A percentile compares a stretch with the other conserved stretches of the same genome.
Conservation (phyloP, 768 basidiomycete species). For the Rhodotorula toruloides region DNA sequence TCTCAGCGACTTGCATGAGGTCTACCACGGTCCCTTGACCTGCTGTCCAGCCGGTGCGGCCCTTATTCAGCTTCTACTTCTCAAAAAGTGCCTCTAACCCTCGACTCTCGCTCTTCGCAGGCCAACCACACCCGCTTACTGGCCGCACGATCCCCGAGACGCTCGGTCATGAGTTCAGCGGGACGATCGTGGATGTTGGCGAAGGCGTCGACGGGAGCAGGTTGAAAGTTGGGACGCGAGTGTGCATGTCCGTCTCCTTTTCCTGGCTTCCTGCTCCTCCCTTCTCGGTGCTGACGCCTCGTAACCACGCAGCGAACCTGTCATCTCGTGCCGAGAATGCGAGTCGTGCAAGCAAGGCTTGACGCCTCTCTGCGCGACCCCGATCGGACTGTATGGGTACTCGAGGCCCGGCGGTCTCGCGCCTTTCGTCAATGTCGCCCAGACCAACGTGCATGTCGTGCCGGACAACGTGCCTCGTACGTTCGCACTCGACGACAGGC, state of each 20-base stretch:
- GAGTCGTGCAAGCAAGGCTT: slow-evolving; percentile 40
- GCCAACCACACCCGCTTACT: slow-evolving; percentile 48
- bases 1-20: slow-evolving; percentile 51
- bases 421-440: slow-evolving; percentile 50
- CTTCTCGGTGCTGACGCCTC: background rate
- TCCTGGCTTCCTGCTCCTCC: background rate
- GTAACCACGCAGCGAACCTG: slow-evolving; percentile 48
- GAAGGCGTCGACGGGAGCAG: slow-evolving; percentile 45
- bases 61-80: no score
- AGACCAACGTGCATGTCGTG: slow-evolving; percentile 48
- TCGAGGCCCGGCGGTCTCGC: slow-evolving; percentile 50
- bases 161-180: slow-evolving; percentile 52
- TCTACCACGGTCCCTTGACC: slow-evolving; percentile 43
- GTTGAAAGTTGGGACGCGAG: slow-evolving; percentile 46
- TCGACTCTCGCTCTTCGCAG: no score
- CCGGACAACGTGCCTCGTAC: slow-evolving; percentile 50
- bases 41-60: no score
- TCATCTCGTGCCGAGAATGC: slow-evolving; percentile 50
- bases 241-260: slow-evolving; percentile 41
- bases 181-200: slow-evolving; percentile 41
- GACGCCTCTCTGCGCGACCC: slow-evolving; percentile 5
- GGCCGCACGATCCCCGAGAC: slow-evolving; percentile 51
- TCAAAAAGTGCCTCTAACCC: no score
- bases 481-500: no score
- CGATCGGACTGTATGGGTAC: slow-evolving; percentile 31